Evolutionary conservation across 2,329 filamentous ascomycete genomes (phyloP), one percentile per base, ranked within the genome.

Genomic region (Pseudodiploospora longispora): DNA sequence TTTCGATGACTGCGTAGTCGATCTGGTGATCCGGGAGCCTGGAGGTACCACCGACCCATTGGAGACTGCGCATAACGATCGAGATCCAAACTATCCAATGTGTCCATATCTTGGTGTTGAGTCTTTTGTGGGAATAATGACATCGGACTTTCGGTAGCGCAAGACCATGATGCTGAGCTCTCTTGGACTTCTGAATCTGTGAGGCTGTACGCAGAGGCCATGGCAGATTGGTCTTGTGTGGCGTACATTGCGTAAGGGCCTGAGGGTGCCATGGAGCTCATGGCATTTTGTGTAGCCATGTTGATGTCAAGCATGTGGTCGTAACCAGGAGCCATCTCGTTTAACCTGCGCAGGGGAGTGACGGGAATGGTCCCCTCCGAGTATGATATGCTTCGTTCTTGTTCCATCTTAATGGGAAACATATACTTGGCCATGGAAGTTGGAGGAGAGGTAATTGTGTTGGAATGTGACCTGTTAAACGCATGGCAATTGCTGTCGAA

Each of bases 71-170:
- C 62, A 47, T 65, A 58, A 32, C 62, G 61, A 41, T 66, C 59
- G 40, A 67, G 50, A 12, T 66, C 61, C 19, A 19, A 19, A 19
- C 19, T 19, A 10, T 65, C 60, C 31, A 67, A 51, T 2, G 52
- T 43, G 12, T 65, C 59, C 51, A 63, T 59, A 32, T 58, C 61
- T 28, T 52, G 50, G 4, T 59, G 54, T 8, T 58, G 59, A 36
- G 48, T 49, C 40, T 60, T 62, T 30, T 53, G 59, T n/a, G 58
- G 52, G 48, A 67, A 68, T 58, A 67, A 64, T 34, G 60, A 59
- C 31, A 68, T 66, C 27, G 65, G 66, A 53, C 65, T 68, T 41
- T 68, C 64, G 42, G 61, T 67, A 50, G 58, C 58, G 41, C 62
- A 65, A 3, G 62, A 62, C 66, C 64, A 68, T 8, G 65, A 61